Conservation (phyloP, 2,329 filamentous ascomycete species). For the Pseudopithomyces chartarum region DNA sequence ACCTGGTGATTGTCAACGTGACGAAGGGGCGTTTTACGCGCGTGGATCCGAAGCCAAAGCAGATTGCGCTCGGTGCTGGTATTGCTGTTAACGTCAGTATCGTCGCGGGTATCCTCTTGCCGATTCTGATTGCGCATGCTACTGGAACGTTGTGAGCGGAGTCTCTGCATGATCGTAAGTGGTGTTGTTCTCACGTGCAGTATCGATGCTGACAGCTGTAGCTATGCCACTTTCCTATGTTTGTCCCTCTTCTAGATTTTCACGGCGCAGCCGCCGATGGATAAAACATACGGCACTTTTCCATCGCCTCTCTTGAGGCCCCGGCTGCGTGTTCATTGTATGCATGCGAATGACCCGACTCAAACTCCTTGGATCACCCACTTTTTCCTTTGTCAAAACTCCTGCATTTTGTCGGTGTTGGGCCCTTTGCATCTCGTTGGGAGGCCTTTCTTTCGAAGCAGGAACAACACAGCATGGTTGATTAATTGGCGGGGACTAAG, state of each 20-base stretch:
- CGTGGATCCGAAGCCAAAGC: slow-evolving; percentile 37
- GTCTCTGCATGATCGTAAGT: background rate
- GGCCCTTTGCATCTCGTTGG: background rate
- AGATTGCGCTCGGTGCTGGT: slow-evolving; percentile 35
- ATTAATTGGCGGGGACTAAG: background rate
- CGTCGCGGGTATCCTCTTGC: slow-evolving; percentile 27
- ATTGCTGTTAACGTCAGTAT: slow-evolving; percentile 34
- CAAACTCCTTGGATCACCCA: background rate
- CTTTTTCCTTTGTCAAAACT: slow-evolving; percentile 12
- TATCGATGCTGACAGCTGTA: background rate
- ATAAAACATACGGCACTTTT: background rate
- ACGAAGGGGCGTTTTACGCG: slow-evolving; percentile 38
- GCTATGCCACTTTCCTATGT: background rate
- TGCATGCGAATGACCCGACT: background rate
- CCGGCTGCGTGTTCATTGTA: background rate
- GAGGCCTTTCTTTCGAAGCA: background rate
- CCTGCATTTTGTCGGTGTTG: slow-evolving; percentile 8
- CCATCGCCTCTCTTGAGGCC: background rate
- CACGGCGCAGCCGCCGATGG: background rate
- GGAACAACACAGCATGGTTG: slow-evolving; percentile 1
- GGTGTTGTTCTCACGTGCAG: background rate
- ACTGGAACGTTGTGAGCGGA: slow-evolving; percentile 7
- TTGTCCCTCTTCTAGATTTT: background rate
- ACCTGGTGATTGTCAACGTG: slow-evolving; percentile 34
- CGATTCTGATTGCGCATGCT: slow-evolving; percentile 22